Conservation (phyloP, 306 rosid species). For the Medicago lupulina region DNA sequence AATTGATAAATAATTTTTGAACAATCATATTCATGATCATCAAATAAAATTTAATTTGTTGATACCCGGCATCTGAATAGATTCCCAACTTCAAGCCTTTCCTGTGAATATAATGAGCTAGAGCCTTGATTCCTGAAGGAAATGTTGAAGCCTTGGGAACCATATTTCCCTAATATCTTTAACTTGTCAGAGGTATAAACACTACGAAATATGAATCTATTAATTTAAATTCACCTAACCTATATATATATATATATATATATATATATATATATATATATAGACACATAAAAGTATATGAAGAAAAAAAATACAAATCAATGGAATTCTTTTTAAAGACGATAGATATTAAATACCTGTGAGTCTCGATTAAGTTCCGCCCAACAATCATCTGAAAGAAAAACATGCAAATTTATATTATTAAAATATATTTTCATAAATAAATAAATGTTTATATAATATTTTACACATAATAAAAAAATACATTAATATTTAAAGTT, state of each 20-base stretch:
- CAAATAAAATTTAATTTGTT: neutral
- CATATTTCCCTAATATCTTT: slow-evolving; percentile 56
- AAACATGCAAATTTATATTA: neutral
- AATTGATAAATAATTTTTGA: slow-evolving; percentile 2
- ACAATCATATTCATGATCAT: too few species aligned
- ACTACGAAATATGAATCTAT: neutral
- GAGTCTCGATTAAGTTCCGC: slow-evolving; percentile 61
- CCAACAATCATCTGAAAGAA: slow-evolving; percentile 74
- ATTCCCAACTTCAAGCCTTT: slow-evolving; percentile 71
- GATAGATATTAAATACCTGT: slow-evolving; percentile 37
- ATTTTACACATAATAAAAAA: neutral
- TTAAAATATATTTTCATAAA: neutral
- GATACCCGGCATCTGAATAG: slow-evolving; percentile 75
- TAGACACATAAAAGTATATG: neutral
- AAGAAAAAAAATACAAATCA: neutral
- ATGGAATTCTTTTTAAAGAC: too few species aligned
- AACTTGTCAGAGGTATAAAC: neutral
- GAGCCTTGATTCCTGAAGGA: slow-evolving; percentile 71
- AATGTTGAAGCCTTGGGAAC: slow-evolving; percentile 60
- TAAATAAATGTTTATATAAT: neutral
- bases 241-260: too few species aligned
- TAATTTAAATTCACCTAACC: neutral
- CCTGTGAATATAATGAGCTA: slow-evolving; percentile 66
- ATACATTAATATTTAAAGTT: too few species aligned
- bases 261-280: too few species aligned